Percentiles rank a stretch among this genome's conserved stretches.
Conservation (phyloP, 75 land plant genomes). For the Adiantum capillusveneris region DNA sequence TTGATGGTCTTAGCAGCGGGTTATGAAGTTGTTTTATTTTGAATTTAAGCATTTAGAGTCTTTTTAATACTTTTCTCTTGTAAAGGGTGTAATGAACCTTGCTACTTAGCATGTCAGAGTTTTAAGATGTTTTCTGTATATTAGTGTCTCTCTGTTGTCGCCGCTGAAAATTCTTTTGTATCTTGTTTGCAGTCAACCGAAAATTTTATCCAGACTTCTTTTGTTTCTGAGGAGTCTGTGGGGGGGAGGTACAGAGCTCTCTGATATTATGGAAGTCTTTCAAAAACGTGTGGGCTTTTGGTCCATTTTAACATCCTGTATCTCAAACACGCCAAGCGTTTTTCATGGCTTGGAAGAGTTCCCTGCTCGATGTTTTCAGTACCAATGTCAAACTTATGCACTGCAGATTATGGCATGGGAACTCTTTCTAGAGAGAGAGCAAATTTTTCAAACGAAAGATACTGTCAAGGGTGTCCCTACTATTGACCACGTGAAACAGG, state of each 20-base stretch:
- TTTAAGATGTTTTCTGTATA: too few species aligned
- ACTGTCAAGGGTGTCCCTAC: constrained; percentile 31
- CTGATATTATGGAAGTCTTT: constrained; percentile 36
- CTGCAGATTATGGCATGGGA: constrained; percentile 69
- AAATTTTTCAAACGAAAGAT: constrained; percentile 12
- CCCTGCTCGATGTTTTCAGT: constrained; percentile 25
- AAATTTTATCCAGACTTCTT: constrained; percentile 35
- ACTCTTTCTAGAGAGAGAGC: constrained; percentile 42
- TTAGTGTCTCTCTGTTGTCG: too few species aligned
- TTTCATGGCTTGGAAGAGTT: constrained; percentile 9
- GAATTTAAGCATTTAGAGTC: too few species aligned
- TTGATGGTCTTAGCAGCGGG: too few species aligned
- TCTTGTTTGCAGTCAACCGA: constrained; percentile 44
- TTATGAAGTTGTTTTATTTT: too few species aligned
- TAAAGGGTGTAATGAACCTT: too few species aligned
- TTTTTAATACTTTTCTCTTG: too few species aligned
- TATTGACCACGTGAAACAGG: constrained; percentile 21
- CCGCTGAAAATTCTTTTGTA: not conserved
- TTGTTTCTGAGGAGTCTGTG: constrained; percentile 52
- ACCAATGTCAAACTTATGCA: constrained; percentile 51
- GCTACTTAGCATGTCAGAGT: too few species aligned
- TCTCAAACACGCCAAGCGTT: constrained; percentile 14
- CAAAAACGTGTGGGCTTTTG: constrained; percentile 48
- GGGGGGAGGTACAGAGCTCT: constrained; percentile 54
- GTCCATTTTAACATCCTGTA: constrained; percentile 30